Conservation (phyloP, 2,329 filamentous ascomycete species). For the Sarocladiaceae sp. region DNA sequence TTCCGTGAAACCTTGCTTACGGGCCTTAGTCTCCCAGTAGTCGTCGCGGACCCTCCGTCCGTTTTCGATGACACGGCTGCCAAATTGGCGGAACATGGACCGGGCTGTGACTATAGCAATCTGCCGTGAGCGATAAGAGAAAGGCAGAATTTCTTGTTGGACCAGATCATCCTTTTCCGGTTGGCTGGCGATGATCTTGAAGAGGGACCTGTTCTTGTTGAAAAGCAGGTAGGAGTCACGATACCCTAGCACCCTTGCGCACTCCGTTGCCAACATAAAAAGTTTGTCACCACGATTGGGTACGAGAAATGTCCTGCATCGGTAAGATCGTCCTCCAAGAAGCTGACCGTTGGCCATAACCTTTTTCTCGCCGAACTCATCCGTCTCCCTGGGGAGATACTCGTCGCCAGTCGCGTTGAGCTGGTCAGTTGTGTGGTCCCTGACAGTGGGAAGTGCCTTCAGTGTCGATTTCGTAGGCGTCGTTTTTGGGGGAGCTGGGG, state of each 20-base stretch:
- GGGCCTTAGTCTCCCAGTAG: slow-evolving; percentile 96
- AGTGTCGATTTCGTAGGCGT: slow-evolving; percentile 78
- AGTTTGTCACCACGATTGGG: slow-evolving; percentile 87
- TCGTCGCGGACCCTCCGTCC: slow-evolving; percentile 91
- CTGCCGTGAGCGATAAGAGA: slow-evolving; percentile 95
- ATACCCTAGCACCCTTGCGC: slow-evolving; percentile 87
- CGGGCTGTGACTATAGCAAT: slow-evolving; percentile 96
- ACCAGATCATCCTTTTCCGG: slow-evolving; percentile 96
- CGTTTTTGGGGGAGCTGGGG: slow-evolving; percentile 63
- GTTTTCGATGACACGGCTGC: slow-evolving; percentile 84
- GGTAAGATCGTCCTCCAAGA: slow-evolving; percentile 77
- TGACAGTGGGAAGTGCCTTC: slow-evolving; percentile 90
- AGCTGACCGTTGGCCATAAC: slow-evolving; percentile 78
- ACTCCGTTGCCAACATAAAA: slow-evolving; percentile 98
- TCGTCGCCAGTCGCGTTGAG: slow-evolving; percentile 85
- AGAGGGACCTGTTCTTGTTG: slow-evolving; percentile 95
- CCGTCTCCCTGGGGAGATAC: slow-evolving; percentile 87
- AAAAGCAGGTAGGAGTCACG: slow-evolving; percentile 97
- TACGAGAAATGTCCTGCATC: slow-evolving; percentile 88
- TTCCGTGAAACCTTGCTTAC: slow-evolving; percentile 97
- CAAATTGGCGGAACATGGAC: slow-evolving; percentile 98
- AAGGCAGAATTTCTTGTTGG: slow-evolving; percentile 87
- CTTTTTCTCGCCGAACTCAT: slow-evolving; percentile 92
- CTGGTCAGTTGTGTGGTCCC: slow-evolving; percentile 96
- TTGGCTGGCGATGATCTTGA: slow-evolving; percentile 96